These are phyloP conservation scores for Tilletia walkeri DNA, from an alignment of 1,284 basidiomycete genomes.

Conservation along the genomic window DNA sequence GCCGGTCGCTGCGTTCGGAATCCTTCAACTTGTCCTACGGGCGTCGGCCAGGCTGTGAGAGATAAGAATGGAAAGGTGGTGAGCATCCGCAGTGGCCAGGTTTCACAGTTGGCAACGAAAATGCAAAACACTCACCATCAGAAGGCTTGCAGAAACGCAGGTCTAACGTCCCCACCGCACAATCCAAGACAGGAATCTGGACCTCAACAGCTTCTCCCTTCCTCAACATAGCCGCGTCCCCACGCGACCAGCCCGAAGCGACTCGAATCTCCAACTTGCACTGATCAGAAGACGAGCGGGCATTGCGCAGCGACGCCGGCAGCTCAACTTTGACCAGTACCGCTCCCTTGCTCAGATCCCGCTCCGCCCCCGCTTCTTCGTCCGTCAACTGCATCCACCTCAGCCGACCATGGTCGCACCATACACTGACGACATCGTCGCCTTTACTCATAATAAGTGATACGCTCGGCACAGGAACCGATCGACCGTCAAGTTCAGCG, in stretches of 20 bases:
- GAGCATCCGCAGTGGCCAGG: too few species aligned
- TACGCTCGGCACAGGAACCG: constrained; percentile 6
- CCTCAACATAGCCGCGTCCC: neutral
- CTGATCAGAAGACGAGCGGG: neutral
- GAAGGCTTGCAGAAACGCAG: constrained; percentile 11
- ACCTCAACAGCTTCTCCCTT: neutral
- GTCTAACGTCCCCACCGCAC: constrained; percentile 1
- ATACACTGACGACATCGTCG: neutral
- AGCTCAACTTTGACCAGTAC: neutral
- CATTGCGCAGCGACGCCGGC: neutral
- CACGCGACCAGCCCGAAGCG: neutral
- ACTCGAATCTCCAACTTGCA: constrained; percentile 3
- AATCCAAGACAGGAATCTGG: constrained; percentile 7
- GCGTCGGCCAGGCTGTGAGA: neutral
- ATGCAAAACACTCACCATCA: neutral
- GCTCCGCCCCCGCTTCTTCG: neutral
- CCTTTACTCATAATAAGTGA: neutral
- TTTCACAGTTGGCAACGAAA: neutral
- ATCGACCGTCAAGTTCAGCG: constrained; percentile 1
- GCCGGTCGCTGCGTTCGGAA: constrained; percentile 8
- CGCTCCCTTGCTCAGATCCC: neutral
- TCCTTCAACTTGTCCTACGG: neutral
- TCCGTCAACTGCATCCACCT: neutral
- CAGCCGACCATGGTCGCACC: constrained; percentile 13
- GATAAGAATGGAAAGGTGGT: neutral